Percentiles rank a stretch among this genome's conserved stretches.
Evolutionary conservation across 2,329 filamentous ascomycete species (phyloP).

Genomic region (Fusarium dimerum): DNA sequence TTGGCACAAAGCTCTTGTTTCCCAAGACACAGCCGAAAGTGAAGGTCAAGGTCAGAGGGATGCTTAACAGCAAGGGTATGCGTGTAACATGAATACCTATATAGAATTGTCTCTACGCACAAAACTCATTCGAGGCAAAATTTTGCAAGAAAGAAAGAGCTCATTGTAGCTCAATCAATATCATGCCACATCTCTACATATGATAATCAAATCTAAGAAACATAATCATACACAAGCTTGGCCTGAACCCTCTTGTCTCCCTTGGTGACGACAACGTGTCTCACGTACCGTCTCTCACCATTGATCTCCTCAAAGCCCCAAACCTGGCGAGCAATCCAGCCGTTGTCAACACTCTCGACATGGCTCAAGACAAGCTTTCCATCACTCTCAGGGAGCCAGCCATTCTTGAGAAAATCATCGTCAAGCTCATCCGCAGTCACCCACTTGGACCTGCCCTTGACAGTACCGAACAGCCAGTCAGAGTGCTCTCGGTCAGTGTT

Average conservation of each 20-base stretch:
- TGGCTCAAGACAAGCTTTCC: constrained; percentile 66
- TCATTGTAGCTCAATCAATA: neutral
- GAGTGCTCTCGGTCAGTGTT: constrained; percentile 59
- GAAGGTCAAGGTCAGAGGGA: neutral
- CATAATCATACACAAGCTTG: constrained; percentile 58
- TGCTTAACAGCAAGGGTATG: neutral
- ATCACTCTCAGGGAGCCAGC: constrained; percentile 61
- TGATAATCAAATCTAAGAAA: constrained; percentile 11
- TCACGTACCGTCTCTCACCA: constrained; percentile 52
- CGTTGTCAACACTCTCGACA: constrained; percentile 54
- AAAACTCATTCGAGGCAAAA: neutral
- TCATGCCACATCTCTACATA: constrained; percentile 10
- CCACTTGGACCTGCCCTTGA: constrained; percentile 62
- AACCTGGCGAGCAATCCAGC: constrained; percentile 58
- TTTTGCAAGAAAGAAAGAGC: neutral
- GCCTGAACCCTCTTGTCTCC: constrained; percentile 49
- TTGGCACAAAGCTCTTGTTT: neutral
- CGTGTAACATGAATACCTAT: neutral
- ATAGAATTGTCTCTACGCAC: neutral
- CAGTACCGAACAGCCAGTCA: constrained; percentile 78
- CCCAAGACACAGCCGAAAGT: neutral
- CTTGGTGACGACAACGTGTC: constrained; percentile 57
- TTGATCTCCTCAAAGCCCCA: constrained; percentile 61
- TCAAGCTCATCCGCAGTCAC: constrained; percentile 47
- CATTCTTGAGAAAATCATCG: constrained; percentile 58